Conservation (phyloP, 1,284 basidiomycete species). For the Cryptococcus deneoformans region DNA sequence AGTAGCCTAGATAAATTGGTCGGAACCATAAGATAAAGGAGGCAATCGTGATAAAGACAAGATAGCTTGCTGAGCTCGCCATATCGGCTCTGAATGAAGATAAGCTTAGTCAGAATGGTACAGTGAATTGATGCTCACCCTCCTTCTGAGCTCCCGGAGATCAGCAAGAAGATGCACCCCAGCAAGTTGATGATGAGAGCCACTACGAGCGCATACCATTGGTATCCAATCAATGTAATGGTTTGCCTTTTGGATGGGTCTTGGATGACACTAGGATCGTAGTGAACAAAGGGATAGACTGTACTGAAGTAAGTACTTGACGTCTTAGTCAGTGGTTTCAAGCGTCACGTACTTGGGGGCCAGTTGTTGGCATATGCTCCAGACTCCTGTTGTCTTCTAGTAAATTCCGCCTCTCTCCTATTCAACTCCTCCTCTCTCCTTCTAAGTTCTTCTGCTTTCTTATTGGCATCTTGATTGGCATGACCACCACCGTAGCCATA, state of each 20-base stretch:
- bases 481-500: constrained; percentile 13
- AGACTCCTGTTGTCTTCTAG: constrained; percentile 28
- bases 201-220: constrained; percentile 76
- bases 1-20: constrained; percentile 94
- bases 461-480: constrained; percentile 9
- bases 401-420: constrained; percentile 30
- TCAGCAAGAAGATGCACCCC: constrained; percentile 80
- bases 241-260: constrained; percentile 72
- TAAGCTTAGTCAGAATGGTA: constrained; percentile 3
- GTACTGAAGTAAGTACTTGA: constrained; percentile 3
- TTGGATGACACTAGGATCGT: constrained; percentile 76
- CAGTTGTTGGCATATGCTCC: constrained; percentile 46
- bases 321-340: not conserved
- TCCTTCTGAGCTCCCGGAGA: constrained; percentile 70
- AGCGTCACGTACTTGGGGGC: constrained; percentile 19
- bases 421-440: constrained; percentile 29
- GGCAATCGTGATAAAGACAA: constrained; percentile 71
- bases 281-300: constrained; percentile 90
- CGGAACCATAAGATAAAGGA: constrained; percentile 93
- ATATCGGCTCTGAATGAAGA: constrained; percentile 26
- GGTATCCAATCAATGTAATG: constrained; percentile 79
- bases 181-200: constrained; percentile 69
- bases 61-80: constrained; percentile 54
- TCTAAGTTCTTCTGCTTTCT: constrained; percentile 39
- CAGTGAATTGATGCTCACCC: constrained; percentile 50